phyloP scores from a whole-genome alignment of 2,329 filamentous ascomycete species.

The Epichloe typhina region DNA sequence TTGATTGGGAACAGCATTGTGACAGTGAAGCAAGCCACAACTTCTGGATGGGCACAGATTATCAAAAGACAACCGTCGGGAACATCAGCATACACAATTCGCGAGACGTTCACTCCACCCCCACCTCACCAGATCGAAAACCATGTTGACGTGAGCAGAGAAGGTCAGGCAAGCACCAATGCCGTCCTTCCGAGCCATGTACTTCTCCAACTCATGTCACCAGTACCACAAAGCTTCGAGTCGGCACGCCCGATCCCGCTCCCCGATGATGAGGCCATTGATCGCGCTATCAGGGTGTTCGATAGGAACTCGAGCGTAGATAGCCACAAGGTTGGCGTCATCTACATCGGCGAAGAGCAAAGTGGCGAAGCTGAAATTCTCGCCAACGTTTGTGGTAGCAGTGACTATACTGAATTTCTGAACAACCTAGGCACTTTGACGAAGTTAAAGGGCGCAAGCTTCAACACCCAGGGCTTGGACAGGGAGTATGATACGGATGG shows the following conservation, averaged over 20 bases:
- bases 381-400: constrained; percentile 72
- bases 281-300: constrained; percentile 66
- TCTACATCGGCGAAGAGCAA: constrained; percentile 85
- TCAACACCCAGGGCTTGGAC: constrained; percentile 90
- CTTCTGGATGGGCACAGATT: constrained; percentile 55
- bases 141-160: constrained; percentile 33
- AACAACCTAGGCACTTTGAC: constrained; percentile 71
- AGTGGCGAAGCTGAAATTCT: constrained; percentile 73
- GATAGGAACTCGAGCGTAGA: constrained; percentile 85
- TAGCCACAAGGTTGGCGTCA: constrained; percentile 86
- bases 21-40: constrained; percentile 57
- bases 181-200: constrained; percentile 62
- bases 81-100: constrained; percentile 45
- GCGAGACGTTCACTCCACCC: constrained; percentile 44
- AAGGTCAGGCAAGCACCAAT: constrained; percentile 40
- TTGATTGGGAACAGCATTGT: constrained; percentile 62
- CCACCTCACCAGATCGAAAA: constrained; percentile 42
- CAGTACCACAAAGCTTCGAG: constrained; percentile 44
- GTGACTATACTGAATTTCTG: constrained; percentile 78
- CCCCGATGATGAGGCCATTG: constrained; percentile 54
- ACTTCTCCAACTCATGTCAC: constrained; percentile 54
- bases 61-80: constrained; percentile 61
- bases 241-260: constrained; percentile 60
- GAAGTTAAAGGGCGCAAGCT: constrained; percentile 65
- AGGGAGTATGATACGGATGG: constrained; percentile 66